These are phyloP conservation scores for Talaromyces sp. DNA, from an alignment of 2,329 filamentous ascomycete genomes.

Conservation along the genomic window DNA sequence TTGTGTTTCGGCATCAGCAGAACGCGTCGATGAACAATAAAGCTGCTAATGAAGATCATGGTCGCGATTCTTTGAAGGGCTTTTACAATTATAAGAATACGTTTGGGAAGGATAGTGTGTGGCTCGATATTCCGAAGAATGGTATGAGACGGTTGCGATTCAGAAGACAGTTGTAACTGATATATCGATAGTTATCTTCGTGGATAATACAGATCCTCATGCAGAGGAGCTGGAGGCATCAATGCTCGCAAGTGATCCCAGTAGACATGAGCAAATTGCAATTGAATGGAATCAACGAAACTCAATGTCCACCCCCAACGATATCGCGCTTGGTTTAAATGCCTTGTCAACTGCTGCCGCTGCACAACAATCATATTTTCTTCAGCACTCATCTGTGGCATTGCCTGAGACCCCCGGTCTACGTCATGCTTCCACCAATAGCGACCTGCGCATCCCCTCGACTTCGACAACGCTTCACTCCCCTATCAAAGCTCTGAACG, in stretches of 20 bases:
- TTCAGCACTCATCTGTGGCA: conserved; percentile 23
- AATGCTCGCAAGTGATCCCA: conserved; percentile 31
- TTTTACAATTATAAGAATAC: conserved; percentile 67
- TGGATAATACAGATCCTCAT: conserved; percentile 61
- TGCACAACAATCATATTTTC: conserved; percentile 33
- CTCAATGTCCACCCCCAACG: conserved; percentile 29
- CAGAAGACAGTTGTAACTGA: not conserved
- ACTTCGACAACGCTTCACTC: conserved; percentile 24
- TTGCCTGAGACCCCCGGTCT: not conserved
- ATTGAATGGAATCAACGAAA: conserved; percentile 32
- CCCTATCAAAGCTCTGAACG: conserved; percentile 33
- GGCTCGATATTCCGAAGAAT: conserved; percentile 60
- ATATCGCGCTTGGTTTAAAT: conserved; percentile 52
- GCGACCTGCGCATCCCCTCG: not conserved
- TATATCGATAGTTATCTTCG: conserved; percentile 52
- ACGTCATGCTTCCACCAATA: not conserved
- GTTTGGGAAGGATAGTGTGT: conserved; percentile 59
- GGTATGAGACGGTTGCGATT: conserved; percentile 36
- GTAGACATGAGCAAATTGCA: conserved; percentile 28
- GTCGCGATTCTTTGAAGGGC: conserved; percentile 50
- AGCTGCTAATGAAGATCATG: conserved; percentile 36
- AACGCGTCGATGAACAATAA: conserved; percentile 62
- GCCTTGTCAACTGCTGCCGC: conserved; percentile 54
- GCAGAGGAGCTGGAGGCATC: conserved; percentile 49
- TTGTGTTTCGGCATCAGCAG: conserved; percentile 66